A percentile compares a stretch with the other conserved stretches of the same genome.
These are phyloP conservation scores for Lasiodiplodia theobromae DNA, from an alignment of 2,329 filamentous ascomycete species.

Conservation along the genomic window DNA sequence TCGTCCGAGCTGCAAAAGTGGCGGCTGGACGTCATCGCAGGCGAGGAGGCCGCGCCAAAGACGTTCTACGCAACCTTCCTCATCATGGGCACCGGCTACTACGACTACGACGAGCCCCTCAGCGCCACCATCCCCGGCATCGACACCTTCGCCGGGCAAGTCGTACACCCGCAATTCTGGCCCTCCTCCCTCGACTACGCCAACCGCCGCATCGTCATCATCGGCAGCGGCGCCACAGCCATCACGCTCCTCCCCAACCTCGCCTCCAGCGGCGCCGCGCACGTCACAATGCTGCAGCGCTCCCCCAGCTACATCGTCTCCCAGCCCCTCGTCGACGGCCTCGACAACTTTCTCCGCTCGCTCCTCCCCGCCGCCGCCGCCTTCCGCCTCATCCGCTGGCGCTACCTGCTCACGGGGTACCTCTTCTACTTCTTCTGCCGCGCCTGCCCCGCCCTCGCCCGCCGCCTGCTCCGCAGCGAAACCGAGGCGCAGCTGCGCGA, in stretches of 20 bases:
- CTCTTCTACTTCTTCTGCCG: slow-evolving; percentile 59
- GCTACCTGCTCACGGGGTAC: slow-evolving; percentile 58
- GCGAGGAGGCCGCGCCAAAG: slow-evolving; percentile 31
- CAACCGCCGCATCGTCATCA: slow-evolving; percentile 72
- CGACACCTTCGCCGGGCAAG: slow-evolving; percentile 67
- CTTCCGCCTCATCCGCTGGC: slow-evolving; percentile 57
- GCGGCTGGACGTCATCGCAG: slow-evolving; percentile 48
- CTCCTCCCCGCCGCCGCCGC: slow-evolving; percentile 58
- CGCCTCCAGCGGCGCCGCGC: slow-evolving; percentile 58
- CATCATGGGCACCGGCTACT: slow-evolving; percentile 73
- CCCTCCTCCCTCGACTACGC: slow-evolving; percentile 70
- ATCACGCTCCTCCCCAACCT: slow-evolving; percentile 77
- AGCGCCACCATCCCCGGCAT: slow-evolving; percentile 67
- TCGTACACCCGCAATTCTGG: slow-evolving; percentile 81
- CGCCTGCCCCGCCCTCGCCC: slow-evolving; percentile 59
- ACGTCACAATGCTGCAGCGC: slow-evolving; percentile 81
- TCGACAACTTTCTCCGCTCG: slow-evolving; percentile 49
- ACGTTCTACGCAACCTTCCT: slow-evolving; percentile 55
- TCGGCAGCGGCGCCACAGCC: slow-evolving; percentile 81
- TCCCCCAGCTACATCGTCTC: slow-evolving; percentile 73
- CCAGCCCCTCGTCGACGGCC: slow-evolving; percentile 51
- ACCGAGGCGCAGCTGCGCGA: slow-evolving; percentile 61
- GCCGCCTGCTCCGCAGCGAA: slow-evolving; percentile 53
- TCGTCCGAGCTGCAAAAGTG: slow-evolving; percentile 57
- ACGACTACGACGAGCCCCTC: slow-evolving; percentile 72